Conservation (phyloP, 495 filamentous ascomycete species). For the Trichocladium uniseriatum region DNA sequence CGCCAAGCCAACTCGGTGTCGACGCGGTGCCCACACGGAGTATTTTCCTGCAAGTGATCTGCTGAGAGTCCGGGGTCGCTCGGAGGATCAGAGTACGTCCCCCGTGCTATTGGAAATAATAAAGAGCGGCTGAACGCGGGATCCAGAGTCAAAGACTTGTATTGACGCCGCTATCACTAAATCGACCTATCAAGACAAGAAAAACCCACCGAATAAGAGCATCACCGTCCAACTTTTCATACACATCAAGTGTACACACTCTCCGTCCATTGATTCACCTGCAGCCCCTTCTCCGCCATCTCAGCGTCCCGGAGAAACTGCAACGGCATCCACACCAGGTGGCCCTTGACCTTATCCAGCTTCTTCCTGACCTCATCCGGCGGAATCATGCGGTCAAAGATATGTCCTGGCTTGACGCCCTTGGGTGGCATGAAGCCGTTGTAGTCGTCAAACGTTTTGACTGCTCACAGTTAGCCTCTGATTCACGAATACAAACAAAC, state of each 20-base stretch:
- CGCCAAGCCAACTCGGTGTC: no score
- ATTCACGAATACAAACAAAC: not conserved
- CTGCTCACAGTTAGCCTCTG: conserved; percentile 19
- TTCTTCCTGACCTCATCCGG: conserved; percentile 60
- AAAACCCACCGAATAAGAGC: no score
- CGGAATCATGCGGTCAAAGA: conserved; percentile 68
- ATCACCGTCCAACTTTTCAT: not conserved
- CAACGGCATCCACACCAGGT: conserved; percentile 92
- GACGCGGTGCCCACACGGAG: no score
- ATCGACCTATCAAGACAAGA: no score
- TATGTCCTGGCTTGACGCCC: conserved; percentile 67
- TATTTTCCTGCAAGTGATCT: no score
- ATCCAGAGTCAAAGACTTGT: no score
- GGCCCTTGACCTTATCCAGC: conserved; percentile 72
- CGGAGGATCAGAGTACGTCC: no score
- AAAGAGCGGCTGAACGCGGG: no score
- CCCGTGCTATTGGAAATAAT: no score
- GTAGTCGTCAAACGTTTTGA: conserved; percentile 85
- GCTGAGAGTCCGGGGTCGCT: no score
- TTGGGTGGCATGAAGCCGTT: conserved; percentile 63
- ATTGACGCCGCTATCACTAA: no score
- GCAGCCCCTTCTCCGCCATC: conserved; percentile 79
- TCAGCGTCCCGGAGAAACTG: conserved; percentile 74
- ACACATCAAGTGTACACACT: conserved; percentile 35
- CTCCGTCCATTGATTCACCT: conserved; percentile 43